Evolutionary conservation across 768 basidiomycete species (phyloP).

Genomic region (Leccinum fibrillosum): DNA sequence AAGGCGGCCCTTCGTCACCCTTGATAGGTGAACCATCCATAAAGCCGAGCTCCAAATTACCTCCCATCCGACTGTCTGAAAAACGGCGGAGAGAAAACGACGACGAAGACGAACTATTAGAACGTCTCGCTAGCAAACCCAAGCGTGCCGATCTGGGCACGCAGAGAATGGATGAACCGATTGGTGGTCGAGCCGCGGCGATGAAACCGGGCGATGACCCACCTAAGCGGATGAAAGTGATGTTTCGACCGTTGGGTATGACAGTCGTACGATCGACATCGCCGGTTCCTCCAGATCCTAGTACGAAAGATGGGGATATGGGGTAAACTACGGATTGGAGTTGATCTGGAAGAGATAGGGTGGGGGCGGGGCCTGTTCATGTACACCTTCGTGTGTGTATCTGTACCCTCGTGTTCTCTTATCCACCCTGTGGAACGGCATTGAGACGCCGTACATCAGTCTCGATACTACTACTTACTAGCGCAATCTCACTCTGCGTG

Average conservation of each 20-base stretch:
- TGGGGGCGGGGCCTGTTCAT: neutral
- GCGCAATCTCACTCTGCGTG: neutral
- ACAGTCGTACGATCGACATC: constrained; percentile 33
- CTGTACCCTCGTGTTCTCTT: constrained; percentile 8
- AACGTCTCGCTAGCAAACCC: constrained; percentile 54
- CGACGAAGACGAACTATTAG: constrained; percentile 65
- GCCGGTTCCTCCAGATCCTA: constrained; percentile 55
- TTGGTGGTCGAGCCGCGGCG: constrained; percentile 17
- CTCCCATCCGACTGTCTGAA: constrained; percentile 54
- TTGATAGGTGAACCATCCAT: constrained; percentile 29
- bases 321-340: constrained; percentile 43
- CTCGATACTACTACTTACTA: constrained; percentile 5
- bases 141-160: constrained; percentile 52
- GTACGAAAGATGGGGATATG: constrained; percentile 72
- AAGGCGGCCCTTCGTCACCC: constrained; percentile 36
- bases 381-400: constrained; percentile 9
- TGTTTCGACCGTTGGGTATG: constrained; percentile 44
- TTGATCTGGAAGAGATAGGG: constrained; percentile 36
- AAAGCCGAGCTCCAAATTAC: constrained; percentile 33
- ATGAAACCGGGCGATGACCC: constrained; percentile 40
- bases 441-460: constrained; percentile 3
- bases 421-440: neutral
- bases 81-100: constrained; percentile 73
- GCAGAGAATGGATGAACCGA: constrained; percentile 38
- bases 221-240: constrained; percentile 73